Base-by-base conservation (phyloP, 2,329 filamentous ascomycete genomes). In the Sarocladium brachiariae region DNA sequence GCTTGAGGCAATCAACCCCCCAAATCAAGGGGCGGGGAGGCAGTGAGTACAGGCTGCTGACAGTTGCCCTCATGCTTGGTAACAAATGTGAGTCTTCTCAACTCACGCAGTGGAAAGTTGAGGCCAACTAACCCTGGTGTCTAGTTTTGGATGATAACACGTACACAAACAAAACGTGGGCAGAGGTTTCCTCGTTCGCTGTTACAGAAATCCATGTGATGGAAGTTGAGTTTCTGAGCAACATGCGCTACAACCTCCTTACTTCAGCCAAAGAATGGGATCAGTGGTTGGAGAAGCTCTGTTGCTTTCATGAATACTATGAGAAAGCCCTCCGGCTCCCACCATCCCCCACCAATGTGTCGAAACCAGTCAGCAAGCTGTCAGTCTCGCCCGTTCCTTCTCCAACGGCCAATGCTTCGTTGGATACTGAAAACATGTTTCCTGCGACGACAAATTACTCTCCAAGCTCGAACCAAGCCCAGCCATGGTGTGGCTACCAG, bases 121-220 rank as follows among this genome's bases (percentile, higher is more conserved):
- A 13, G 25, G 27, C 25, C 61, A 59, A 52, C 63, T 66, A 54
- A 65, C 52, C 24, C 21, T 25, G 14, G 14, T 16, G 46, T 31
- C 2, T 55, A 89, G 85, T 97, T 65, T 73, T 99, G 60, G 93
- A 99, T 64, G 93, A 99, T 67, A 99, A 97, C 66, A 97, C 93
- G 0, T 99, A 99, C 69, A 97, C 93, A 33, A 99, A 99, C 73
- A 96, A 97, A 74, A 99, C 93, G 0, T 99, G 93, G 93, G 93
- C 92, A 2, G 93, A 99, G 61, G 93, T 99, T 10, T 97, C 93
- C 1, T 87, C 88, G 39, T 96, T 99, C 54, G 84, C 88, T 1
- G 92, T 97, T 11, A 83, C 86, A 54, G 93, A 99, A 68, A 96
- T 99, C 49, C 93, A 99, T 65, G 87, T 96, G 39, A 99, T 99